Percentiles rank a stretch among this genome's conserved stretches.
Conservation (phyloP, 768 basidiomycete species). For the Psilocybe cyanescens region DNA sequence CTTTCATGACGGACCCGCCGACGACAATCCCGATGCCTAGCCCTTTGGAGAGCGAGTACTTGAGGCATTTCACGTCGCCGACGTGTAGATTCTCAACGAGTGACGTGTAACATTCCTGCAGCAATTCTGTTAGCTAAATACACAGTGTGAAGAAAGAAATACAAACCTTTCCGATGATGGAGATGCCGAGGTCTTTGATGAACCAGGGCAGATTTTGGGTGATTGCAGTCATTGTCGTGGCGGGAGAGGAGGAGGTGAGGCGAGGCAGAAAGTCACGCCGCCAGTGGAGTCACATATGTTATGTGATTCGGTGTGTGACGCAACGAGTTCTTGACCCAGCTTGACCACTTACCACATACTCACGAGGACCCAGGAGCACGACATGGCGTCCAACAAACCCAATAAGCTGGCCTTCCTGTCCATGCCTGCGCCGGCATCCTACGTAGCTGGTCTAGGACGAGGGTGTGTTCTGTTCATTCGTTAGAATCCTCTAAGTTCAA, state of each 20-base stretch:
- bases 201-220: conserved; percentile 88
- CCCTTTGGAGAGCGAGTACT: conserved; percentile 90
- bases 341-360: not conserved
- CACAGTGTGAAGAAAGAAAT: not conserved
- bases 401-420: conserved; percentile 89
- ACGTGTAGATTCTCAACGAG: conserved; percentile 88
- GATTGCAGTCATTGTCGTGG: conserved; percentile 63
- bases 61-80: conserved; percentile 79
- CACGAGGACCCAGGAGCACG: not conserved
- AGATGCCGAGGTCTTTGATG: conserved; percentile 78
- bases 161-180: conserved; percentile 77
- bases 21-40: conserved; percentile 91
- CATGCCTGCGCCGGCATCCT: conserved; percentile 94
- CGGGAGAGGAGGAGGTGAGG: conserved; percentile 14
- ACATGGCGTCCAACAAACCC: conserved; percentile 52
- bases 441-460: conserved; percentile 98
- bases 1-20: conserved; percentile 94
- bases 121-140: not conserved
- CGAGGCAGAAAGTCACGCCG: not conserved
- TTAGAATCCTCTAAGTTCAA: not conserved
- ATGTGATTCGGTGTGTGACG: not conserved
- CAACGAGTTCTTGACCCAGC: not conserved
- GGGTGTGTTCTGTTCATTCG: conserved; percentile 57
- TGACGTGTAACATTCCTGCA: conserved; percentile 87
- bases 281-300: not conserved